These are phyloP conservation scores for Penicillium sp. DNA, from an alignment of 2,329 filamentous ascomycete species.

Conservation along the genomic window DNA sequence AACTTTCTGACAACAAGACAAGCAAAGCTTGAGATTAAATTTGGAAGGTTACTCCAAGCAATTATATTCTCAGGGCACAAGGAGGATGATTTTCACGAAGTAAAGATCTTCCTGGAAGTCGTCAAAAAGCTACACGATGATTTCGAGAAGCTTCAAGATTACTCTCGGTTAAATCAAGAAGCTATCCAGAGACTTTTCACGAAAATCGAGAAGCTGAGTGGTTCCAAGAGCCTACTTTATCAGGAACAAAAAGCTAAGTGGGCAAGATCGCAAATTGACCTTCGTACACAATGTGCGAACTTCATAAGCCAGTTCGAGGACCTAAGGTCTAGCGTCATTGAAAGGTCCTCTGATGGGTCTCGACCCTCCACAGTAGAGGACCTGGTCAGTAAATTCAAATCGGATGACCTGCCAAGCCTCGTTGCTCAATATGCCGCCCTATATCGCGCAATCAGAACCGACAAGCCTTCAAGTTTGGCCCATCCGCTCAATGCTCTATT, in stretches of 20 bases:
- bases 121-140: slow-evolving; percentile 4
- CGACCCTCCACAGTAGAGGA: not conserved
- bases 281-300: not conserved
- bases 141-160: slow-evolving; percentile 12
- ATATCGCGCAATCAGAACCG: not conserved
- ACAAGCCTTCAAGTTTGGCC: not conserved
- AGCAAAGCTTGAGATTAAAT: not conserved
- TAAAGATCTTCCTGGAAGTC: not conserved
- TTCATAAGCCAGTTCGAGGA: not conserved
- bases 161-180: slow-evolving; percentile 17
- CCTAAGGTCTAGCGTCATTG: not conserved
- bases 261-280: not conserved
- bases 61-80: not conserved
- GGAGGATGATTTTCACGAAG: not conserved
- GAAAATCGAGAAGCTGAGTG: not conserved
- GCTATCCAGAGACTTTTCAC: slow-evolving; percentile 12
- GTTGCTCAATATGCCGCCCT: not conserved
- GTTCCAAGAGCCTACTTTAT: not conserved
- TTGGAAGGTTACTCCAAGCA: not conserved
- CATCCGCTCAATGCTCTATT: not conserved
- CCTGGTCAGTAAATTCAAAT: not conserved
- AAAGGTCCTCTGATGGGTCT: not conserved
- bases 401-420: not conserved
- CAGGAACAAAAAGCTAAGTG: not conserved
- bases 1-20: not conserved